phyloP scores from a whole-genome alignment of 768 basidiomycete genomes.

The Tricholoma sp. region DNA sequence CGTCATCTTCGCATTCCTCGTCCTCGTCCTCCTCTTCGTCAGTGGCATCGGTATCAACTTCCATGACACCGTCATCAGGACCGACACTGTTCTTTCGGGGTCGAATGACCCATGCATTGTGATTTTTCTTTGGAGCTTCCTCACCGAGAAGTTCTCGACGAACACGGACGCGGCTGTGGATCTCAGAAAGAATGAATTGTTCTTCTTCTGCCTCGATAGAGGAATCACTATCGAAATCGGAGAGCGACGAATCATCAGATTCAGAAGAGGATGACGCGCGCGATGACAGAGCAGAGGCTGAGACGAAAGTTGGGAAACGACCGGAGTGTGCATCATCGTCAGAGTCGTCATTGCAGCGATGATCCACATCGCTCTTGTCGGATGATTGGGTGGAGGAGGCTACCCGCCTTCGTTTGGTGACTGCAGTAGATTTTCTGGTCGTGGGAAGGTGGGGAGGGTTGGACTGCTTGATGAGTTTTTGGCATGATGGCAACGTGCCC shows the following conservation, averaged over 20 bases:
- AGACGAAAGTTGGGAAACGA: constrained; percentile 63
- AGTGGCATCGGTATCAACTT: constrained; percentile 53
- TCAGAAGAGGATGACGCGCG: constrained; percentile 41
- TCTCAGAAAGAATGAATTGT: constrained; percentile 48
- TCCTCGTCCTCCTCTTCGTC: constrained; percentile 55
- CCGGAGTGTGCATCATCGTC: constrained; percentile 29
- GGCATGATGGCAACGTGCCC: constrained; percentile 16
- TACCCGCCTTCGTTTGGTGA: constrained; percentile 31
- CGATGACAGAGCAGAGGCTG: constrained; percentile 53
- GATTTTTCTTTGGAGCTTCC: constrained; percentile 35
- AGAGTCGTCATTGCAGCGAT: constrained; percentile 22
- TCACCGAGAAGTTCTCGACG: constrained; percentile 58
- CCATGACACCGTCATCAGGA: constrained; percentile 58
- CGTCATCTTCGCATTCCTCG: constrained; percentile 38
- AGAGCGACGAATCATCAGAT: constrained; percentile 35
- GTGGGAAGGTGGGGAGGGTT: constrained; percentile 15
- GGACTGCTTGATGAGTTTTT: constrained; percentile 9
- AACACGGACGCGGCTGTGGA: constrained; percentile 46
- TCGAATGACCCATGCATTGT: constrained; percentile 63
- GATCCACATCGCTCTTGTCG: constrained; percentile 34
- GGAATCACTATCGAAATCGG: constrained; percentile 47
- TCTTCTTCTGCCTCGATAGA: constrained; percentile 60
- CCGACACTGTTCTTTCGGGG: constrained; percentile 70
- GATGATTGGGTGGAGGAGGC: constrained; percentile 27
- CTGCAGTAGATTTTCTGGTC: constrained; percentile 21